Evolutionary conservation across 345 rosid species (phyloP).

Genomic region (Sonneratia alba): DNA sequence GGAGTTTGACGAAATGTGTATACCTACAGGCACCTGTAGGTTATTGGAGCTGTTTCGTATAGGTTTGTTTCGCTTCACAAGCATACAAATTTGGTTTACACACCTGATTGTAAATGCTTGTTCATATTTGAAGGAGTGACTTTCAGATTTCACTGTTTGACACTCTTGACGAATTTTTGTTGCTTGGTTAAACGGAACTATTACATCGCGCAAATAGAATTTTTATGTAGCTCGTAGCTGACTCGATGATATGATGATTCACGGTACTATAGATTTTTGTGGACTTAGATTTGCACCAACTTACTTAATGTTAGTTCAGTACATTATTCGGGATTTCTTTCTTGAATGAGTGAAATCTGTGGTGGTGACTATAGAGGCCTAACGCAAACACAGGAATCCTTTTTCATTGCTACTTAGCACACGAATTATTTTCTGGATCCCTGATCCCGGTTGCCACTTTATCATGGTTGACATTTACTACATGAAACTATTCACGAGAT

Average conservation of each 20-base stretch:
- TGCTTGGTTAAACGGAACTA: constrained; percentile 8
- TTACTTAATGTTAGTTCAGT: neutral
- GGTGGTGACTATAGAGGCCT: neutral
- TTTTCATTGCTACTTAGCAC: neutral
- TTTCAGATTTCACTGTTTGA: constrained; percentile 39
- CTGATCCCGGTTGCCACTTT: neutral
- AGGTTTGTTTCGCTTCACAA: constrained; percentile 98
- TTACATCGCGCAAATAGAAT: neutral
- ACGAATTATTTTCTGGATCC: neutral
- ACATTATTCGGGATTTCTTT: neutral
- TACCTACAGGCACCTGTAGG: constrained; percentile 87
- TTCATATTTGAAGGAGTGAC: too few relatives aligned
- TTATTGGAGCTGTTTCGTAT: constrained; percentile 86
- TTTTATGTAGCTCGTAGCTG: neutral
- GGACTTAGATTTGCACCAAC: too few relatives aligned
- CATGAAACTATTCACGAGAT: neutral
- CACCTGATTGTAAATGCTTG: too few relatives aligned
- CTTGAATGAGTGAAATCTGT: neutral
- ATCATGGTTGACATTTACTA: neutral
- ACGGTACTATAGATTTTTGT: neutral
- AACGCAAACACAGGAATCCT: neutral
- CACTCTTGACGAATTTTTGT: constrained; percentile 14
- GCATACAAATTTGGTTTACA: constrained; percentile 82
- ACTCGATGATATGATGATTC: neutral
- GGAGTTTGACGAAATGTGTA: too few relatives aligned